Evolutionary conservation across 371 early-diverging fungal genomes (phyloP), one percentile per base, ranked within the genome.

Genomic region (Zopfochytrium polystomum): DNA sequence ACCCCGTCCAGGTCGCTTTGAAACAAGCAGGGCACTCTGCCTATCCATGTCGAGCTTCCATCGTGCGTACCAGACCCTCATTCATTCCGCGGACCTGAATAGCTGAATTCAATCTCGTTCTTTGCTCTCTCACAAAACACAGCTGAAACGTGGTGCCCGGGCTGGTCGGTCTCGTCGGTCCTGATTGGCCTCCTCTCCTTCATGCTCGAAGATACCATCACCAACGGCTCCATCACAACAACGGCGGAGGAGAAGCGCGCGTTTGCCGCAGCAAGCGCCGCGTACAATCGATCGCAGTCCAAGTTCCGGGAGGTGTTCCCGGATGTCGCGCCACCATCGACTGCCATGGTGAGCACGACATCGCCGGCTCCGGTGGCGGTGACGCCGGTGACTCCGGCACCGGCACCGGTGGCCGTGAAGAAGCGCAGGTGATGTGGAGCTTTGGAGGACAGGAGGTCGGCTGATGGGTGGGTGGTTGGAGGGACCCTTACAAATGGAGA

Each of bases 121-220:
- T n/a, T 45, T 52, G 52, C 27, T 44, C 55, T n/a, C n/a, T n/a
- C n/a, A n/a, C n/a, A n/a, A n/a, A 1, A n/a, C 38, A 42, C 38
- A 67, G 67, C 68, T 3, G 86, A 77, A 71, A 82, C 87, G 26
- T 97, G 96, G 98, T 95, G 95, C 74, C 96, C 96, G 3, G 89
- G 91, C 51, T 95, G 96, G 98, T 90, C 91, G 33, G 95, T 96
- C 13, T 74, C 92, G 3, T 92, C 96, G 0, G 94, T 98, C 50
- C 73, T 98, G 45, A 95, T 87, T 58, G 98, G 98, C 5, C 74
- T 96, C 50, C 75, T 96, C 58, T 89, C 90, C 53, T 97, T 97
- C 71, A 97, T 97, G 98, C 66, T 80, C 3, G 88, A 88, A 57
- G 90, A 93, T 48, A 91, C 90, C 56, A 80, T 84, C 4, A 94